Evolutionary conservation across 148 eudicot genomes (phyloP), one percentile per base, ranked within the genome.

Genomic region (Suaeda aralocaspica): DNA sequence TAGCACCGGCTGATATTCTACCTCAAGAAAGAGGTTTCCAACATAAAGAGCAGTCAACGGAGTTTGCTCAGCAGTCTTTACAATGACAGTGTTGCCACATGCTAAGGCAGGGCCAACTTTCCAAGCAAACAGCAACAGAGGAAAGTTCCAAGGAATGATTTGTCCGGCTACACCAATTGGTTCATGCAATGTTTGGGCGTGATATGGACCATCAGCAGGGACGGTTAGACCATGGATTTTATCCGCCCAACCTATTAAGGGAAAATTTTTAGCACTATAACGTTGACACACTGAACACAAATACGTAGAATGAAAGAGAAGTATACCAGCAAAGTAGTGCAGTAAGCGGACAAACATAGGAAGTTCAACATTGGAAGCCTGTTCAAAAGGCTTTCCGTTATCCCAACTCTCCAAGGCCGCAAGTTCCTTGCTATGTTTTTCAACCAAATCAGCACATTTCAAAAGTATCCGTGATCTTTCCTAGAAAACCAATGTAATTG

Each of bases 111-210:
- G 91, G 18, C 86, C 95, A 29, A 89, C 89, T 74, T 87, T 87
- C 91, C 89, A 89, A 31, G 91, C 87, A 69, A 84, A 77, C 86
- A 89, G 83, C 44, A 86, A 64, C 45, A 89, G 89, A 42, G 95
- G 91, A 76, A 89, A 89, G 77, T 89, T 89, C 91, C 95, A 89
- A 0, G 91, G 95, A 60, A 87, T 85, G 15, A 89, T 87, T 78
- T 86, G 89, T 60, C 95, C 94, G 10, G 87, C 90, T 22, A 89
- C 94, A 71, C 94, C 94, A 41, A 89, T 86, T 13, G 94, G 94
- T 57, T 89, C 94, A 18, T 89, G 94, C 64, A 89, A 59, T 44
- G 66, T 71, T 71, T 89, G 90, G 29, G 84, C 83, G 50, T 89
- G 94, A 80, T 89, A 68, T 24, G 82, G 85, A 25, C 94, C 90